Evolutionary conservation across 1,284 basidiomycete genomes (phyloP).

Genomic region (Melampsora larici-populina): DNA sequence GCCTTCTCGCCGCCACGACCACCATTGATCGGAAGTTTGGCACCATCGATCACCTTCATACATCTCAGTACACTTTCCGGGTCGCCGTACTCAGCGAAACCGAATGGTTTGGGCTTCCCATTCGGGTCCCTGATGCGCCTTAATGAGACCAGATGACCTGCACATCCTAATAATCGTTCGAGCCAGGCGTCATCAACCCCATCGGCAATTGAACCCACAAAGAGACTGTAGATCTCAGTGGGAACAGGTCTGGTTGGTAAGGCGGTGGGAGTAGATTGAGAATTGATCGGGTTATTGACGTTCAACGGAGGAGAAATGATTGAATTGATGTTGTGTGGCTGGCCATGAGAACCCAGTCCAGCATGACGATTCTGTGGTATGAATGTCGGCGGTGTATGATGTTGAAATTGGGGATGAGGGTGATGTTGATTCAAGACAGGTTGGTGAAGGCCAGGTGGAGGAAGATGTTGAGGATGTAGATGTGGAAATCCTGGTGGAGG

Average conservation of each 20-base stretch:
- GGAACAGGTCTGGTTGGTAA: conserved; percentile 33
- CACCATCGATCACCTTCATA: conserved; percentile 50
- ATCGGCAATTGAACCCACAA: conserved; percentile 50
- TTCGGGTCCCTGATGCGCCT: conserved; percentile 47
- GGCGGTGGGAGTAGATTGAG: conserved; percentile 11
- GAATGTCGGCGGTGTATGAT: conserved; percentile 35
- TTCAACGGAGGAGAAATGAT: conserved; percentile 24
- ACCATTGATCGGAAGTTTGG: conserved; percentile 44
- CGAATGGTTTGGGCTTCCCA: conserved; percentile 50
- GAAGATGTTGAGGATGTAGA: conserved; percentile 40
- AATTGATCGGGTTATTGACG: conserved; percentile 1
- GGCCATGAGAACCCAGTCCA: conserved; percentile 39
- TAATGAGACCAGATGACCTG: conserved; percentile 49
- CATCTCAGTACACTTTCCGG: conserved; percentile 51
- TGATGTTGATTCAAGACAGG: not conserved
- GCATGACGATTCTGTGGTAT: conserved; percentile 29
- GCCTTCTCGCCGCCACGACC: conserved; percentile 47
- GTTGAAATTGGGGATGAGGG: conserved; percentile 24
- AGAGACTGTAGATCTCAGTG: conserved; percentile 50
- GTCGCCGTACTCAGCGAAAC: conserved; percentile 52
- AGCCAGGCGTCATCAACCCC: conserved; percentile 50
- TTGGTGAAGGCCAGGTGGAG: conserved; percentile 22
- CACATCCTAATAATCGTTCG: conserved; percentile 50
- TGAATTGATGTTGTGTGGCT: conserved; percentile 33
- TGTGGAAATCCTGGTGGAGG: conserved; percentile 40